Percentiles rank a stretch among this genome's conserved stretches.
Evolutionary conservation across 371 early-diverging fungal genomes (phyloP).

Genomic region (Conidiobolus incongruus): DNA sequence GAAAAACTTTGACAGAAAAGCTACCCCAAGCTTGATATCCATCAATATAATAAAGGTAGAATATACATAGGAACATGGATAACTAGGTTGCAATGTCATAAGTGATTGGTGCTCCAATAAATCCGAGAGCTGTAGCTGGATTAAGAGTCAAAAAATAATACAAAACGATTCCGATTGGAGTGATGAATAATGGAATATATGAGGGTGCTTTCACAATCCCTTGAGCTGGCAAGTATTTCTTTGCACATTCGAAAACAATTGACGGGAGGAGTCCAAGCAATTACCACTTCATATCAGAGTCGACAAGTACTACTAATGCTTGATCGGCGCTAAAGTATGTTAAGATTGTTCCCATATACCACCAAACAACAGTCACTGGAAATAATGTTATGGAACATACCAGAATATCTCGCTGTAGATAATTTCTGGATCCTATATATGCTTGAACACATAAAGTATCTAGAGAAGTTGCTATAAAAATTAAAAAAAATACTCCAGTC

Average conservation of each 20-base stretch:
- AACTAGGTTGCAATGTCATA: constrained; percentile 51
- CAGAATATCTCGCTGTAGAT: constrained; percentile 59
- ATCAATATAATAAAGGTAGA: constrained; percentile 38
- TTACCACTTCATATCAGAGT: constrained; percentile 33
- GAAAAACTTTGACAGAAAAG: constrained; percentile 44
- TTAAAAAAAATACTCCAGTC: constrained; percentile 56
- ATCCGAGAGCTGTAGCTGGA: constrained; percentile 36
- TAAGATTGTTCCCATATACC: constrained; percentile 29
- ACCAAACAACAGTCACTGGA: constrained; percentile 56
- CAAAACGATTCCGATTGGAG: constrained; percentile 46
- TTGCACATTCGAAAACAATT: constrained; percentile 53
- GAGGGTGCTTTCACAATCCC: constrained; percentile 60
- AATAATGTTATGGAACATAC: constrained; percentile 31
- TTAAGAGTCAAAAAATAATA: constrained; percentile 56
- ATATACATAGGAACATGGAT: constrained; percentile 24
- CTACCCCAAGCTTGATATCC: constrained; percentile 67
- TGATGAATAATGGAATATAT: constrained; percentile 33
- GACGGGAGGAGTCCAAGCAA: constrained; percentile 49
- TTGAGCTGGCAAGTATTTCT: constrained; percentile 62
- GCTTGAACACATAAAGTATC: too few species aligned
- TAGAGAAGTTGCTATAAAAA: constrained; percentile 60
- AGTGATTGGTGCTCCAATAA: constrained; percentile 67
- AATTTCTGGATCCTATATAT: constrained; percentile 46
- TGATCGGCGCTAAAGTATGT: constrained; percentile 24
- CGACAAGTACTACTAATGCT: constrained; percentile 20